phyloP scores from a whole-genome alignment of 2,329 filamentous ascomycete species.

The Microdochium paspali region DNA sequence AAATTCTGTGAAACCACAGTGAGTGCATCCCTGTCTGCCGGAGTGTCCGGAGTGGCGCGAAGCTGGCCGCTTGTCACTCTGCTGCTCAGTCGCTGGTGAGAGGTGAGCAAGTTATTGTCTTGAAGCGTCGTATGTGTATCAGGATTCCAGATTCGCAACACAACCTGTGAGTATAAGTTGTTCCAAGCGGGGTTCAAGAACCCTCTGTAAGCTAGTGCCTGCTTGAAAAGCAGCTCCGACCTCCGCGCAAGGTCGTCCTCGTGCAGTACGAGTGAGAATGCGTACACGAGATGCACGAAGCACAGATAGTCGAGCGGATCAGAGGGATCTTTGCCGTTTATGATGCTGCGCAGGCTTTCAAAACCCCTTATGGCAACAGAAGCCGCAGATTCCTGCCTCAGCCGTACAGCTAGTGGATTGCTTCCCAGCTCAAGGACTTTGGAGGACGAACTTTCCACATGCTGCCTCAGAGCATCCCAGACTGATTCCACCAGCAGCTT shows the following conservation, averaged over 20 bases:
- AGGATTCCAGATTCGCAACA: slow-evolving; percentile 39
- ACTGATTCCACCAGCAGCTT: slow-evolving; percentile 30
- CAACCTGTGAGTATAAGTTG: slow-evolving; percentile 31
- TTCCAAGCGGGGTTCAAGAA: slow-evolving; percentile 27
- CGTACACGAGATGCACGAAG: slow-evolving; percentile 42
- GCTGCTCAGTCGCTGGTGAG: neutral
- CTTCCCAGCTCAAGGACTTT: slow-evolving; percentile 29
- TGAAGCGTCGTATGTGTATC: slow-evolving; percentile 16
- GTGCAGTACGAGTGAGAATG: slow-evolving; percentile 36
- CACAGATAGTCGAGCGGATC: slow-evolving; percentile 36
- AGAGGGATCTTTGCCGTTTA: slow-evolving; percentile 25
- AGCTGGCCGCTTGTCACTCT: neutral
- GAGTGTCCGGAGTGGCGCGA: neutral
- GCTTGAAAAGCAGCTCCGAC: slow-evolving; percentile 32
- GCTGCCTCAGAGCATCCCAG: slow-evolving; percentile 35
- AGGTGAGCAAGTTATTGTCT: slow-evolving; percentile 6
- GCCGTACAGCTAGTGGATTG: slow-evolving; percentile 30
- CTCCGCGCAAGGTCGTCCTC: slow-evolving; percentile 26
- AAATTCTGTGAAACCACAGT: slow-evolving; percentile 33
- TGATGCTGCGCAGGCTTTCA: slow-evolving; percentile 25
- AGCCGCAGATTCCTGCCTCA: slow-evolving; percentile 27
- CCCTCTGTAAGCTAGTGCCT: slow-evolving; percentile 33
- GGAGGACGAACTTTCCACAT: slow-evolving; percentile 31
- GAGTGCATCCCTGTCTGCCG: slow-evolving; percentile 23
- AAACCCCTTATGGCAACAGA: slow-evolving; percentile 32